Percentiles rank a stretch among this genome's conserved stretches.
Conservation (phyloP, 306 rosid species). For the Fagus crenata region DNA sequence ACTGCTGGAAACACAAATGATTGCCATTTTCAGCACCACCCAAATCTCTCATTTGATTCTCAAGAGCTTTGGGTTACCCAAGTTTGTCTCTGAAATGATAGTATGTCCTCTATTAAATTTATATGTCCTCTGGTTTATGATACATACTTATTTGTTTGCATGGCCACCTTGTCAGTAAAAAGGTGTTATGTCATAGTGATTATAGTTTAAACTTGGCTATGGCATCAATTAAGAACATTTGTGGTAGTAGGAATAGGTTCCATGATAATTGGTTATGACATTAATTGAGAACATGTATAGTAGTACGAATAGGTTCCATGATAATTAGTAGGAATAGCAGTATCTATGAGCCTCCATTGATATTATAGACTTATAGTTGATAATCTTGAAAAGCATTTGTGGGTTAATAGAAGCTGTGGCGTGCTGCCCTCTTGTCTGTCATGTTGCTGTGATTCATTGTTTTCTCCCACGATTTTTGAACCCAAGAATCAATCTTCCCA, state of each 20-base stretch:
- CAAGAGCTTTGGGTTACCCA: conserved; percentile 28
- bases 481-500: too few relatives aligned
- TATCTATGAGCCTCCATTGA: neutral
- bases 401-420: too few relatives aligned
- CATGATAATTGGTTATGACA: too few relatives aligned
- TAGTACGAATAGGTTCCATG: too few relatives aligned
- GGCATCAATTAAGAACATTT: too few relatives aligned
- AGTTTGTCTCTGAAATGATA: conserved; percentile 36
- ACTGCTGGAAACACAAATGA: conserved; percentile 34
- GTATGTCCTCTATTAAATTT: conserved; percentile 15
- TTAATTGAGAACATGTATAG: too few relatives aligned
- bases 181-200: neutral
- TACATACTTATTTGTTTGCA: neutral
- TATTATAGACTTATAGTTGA: neutral
- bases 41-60: conserved; percentile 28
- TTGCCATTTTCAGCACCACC: conserved; percentile 20
- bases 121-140: neutral
- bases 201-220: too few relatives aligned
- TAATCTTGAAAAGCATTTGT: neutral
- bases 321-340: neutral
- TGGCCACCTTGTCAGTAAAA: neutral
- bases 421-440: neutral
- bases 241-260: too few relatives aligned
- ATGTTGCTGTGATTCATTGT: neutral
- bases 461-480: neutral